These are phyloP conservation scores for Blastobotrys proliferans DNA, from an alignment of 1,139 yeast species.

Conservation along the genomic window DNA sequence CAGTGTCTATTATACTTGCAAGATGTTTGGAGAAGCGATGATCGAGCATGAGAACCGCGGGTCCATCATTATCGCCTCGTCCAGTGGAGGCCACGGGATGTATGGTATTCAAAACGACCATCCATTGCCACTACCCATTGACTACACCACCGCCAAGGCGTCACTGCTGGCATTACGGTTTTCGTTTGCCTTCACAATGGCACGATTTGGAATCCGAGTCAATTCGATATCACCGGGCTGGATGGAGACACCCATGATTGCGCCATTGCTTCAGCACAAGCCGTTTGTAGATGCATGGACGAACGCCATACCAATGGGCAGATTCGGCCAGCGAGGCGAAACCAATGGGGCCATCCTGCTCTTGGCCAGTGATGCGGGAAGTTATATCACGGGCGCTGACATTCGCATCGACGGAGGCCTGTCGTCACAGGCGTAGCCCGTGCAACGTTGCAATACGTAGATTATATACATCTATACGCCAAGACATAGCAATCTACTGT, in stretches of 20 bases:
- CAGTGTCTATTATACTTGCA: constrained; percentile 42
- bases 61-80: constrained; percentile 14
- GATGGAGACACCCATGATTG: constrained; percentile 43
- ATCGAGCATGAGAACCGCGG: constrained; percentile 26
- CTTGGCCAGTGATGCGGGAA: constrained; percentile 71
- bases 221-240: constrained; percentile 79
- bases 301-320: constrained; percentile 63
- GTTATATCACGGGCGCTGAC: constrained; percentile 78
- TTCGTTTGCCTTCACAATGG: constrained; percentile 70
- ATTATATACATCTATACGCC: no score
- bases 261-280: neutral
- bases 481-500: no score
- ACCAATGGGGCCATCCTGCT: constrained; percentile 78
- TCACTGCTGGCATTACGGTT: constrained; percentile 55
- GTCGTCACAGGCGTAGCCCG: no score
- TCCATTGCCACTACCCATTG: constrained; percentile 23
- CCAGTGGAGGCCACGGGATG: constrained; percentile 14
- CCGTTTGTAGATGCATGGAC: constrained; percentile 43
- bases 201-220: constrained; percentile 72
- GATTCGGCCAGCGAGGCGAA: constrained; percentile 69
- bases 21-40: constrained; percentile 44
- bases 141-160: constrained; percentile 83
- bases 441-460: no score
- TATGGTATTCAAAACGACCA: constrained; percentile 2
- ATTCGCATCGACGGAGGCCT: constrained; percentile 72